Percentiles rank a stretch among this genome's conserved stretches.
Conservation (phyloP, 164 flowering plant genomes). For the Chimonanthus praecox region DNA sequence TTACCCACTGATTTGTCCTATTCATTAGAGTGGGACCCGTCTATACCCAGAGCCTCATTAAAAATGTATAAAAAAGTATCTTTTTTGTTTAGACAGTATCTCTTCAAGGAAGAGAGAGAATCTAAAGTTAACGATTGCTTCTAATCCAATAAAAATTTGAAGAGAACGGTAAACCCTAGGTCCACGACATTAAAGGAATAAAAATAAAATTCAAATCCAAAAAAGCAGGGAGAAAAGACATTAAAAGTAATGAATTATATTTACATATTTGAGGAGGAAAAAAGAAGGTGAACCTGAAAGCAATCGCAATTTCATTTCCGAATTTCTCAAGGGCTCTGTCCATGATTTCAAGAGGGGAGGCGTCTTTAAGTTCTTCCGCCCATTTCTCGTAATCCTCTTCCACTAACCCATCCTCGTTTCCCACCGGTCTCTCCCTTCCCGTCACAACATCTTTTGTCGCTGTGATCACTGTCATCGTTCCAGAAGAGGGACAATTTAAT, state of each 20-base stretch:
- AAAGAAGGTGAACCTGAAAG: conserved; percentile 58
- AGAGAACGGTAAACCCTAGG: background rate
- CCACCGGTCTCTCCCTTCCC: conserved; percentile 17
- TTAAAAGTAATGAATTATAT: too few species aligned
- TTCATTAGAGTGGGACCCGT: too few species aligned
- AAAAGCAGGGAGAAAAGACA: background rate
- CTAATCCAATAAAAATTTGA: too few species aligned
- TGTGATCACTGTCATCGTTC: background rate
- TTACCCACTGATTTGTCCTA: too few species aligned
- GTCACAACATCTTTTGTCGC: background rate
- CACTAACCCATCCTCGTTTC: background rate
- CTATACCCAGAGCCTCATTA: too few species aligned
- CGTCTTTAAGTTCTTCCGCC: conserved; percentile 55
- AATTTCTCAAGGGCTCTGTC: conserved; percentile 72
- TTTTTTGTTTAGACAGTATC: too few species aligned
- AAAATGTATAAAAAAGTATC: too few species aligned
- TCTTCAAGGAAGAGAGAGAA: too few species aligned
- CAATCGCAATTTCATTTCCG: conserved; percentile 85
- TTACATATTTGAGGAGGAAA: too few species aligned
- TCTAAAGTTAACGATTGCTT: too few species aligned
- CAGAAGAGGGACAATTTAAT: background rate
- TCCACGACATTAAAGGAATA: background rate
- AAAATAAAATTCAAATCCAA: background rate
- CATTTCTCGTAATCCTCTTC: conserved; percentile 50
- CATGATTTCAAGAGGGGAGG: conserved; percentile 90